These are phyloP conservation scores for Amanita molliuscula DNA, from an alignment of 768 basidiomycete genomes.

Conservation along the genomic window DNA sequence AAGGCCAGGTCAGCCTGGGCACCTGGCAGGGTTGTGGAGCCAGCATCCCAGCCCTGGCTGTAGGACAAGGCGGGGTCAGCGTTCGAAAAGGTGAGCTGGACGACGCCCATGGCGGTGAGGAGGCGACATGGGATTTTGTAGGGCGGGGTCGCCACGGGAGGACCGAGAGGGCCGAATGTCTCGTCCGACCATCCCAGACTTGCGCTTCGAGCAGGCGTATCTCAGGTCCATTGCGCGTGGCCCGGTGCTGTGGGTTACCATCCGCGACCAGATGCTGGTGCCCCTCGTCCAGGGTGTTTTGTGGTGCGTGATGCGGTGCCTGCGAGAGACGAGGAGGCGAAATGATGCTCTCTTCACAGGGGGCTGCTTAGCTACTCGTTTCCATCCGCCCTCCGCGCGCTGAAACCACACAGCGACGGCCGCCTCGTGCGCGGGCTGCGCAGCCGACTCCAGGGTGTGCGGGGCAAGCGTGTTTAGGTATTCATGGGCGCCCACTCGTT, in stretches of 20 bases:
- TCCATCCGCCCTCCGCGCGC: conserved; percentile 23
- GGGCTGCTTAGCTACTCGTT: conserved; percentile 35
- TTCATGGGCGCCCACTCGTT: conserved; percentile 73
- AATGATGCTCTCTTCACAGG: conserved; percentile 18
- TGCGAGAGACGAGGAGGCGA: neutral
- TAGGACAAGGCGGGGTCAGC: neutral
- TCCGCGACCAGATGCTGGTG: conserved; percentile 58
- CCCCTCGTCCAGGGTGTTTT: conserved; percentile 58
- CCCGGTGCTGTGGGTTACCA: conserved; percentile 52
- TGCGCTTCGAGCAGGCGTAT: conserved; percentile 70
- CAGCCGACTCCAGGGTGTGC: conserved; percentile 21
- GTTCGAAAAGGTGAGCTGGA: neutral
- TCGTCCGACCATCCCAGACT: conserved; percentile 56
- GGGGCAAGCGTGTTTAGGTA: conserved; percentile 8
- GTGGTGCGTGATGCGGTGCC: conserved; percentile 34
- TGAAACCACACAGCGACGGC: conserved; percentile 22
- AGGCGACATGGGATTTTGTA: neutral
- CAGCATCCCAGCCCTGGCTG: neutral
- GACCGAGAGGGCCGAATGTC: conserved; percentile 9
- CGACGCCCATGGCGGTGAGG: neutral
- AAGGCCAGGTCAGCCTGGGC: neutral
- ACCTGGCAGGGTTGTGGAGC: neutral
- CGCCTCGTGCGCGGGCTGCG: conserved; percentile 31
- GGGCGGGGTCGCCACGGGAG: neutral
- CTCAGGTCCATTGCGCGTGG: conserved; percentile 47